Evolutionary conservation across 176 grass and related monocot species (phyloP).

Genomic region (Musa beccarii): DNA sequence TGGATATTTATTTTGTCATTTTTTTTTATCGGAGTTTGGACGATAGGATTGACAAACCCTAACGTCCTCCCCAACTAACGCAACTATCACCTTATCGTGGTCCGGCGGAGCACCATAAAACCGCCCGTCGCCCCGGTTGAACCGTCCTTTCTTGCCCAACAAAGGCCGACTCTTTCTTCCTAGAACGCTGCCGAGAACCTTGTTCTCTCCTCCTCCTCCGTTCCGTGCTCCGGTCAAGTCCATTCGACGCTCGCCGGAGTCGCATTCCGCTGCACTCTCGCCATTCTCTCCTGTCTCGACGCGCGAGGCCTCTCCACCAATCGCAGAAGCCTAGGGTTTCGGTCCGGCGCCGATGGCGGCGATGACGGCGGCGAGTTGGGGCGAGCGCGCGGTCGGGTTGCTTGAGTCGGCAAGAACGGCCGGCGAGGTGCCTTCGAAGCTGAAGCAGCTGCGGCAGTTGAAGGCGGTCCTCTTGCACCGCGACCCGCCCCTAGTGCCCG

Average conservation of each 20-base stretch:
- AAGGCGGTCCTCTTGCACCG: slow-evolving; percentile 29
- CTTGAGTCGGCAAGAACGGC: slow-evolving; percentile 16
- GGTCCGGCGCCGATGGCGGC: slow-evolving; percentile 17
- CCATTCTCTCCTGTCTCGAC: no score
- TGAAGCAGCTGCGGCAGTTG: slow-evolving; percentile 45
- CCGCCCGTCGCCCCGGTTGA: no score
- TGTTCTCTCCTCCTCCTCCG: neutral
- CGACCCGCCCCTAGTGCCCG: slow-evolving; percentile 30
- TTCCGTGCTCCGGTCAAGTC: neutral
- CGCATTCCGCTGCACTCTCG: neutral
- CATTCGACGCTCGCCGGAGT: neutral
- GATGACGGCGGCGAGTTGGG: slow-evolving; percentile 23
- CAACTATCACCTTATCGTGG: no score
- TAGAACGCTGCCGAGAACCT: neutral
- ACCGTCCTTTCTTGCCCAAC: neutral
- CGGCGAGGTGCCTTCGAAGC: slow-evolving; percentile 27
- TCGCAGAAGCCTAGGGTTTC: neutral
- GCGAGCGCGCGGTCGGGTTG: slow-evolving; percentile 21
- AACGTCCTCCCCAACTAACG: no score
- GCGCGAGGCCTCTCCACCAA: neutral
- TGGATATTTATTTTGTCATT: no score
- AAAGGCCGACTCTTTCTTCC: neutral
- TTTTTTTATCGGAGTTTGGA: no score
- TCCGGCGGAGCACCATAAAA: no score
- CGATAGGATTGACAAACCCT: no score